Evolutionary conservation across 2,329 filamentous ascomycete species (phyloP).

Genomic region (Scorias spongiosa): DNA sequence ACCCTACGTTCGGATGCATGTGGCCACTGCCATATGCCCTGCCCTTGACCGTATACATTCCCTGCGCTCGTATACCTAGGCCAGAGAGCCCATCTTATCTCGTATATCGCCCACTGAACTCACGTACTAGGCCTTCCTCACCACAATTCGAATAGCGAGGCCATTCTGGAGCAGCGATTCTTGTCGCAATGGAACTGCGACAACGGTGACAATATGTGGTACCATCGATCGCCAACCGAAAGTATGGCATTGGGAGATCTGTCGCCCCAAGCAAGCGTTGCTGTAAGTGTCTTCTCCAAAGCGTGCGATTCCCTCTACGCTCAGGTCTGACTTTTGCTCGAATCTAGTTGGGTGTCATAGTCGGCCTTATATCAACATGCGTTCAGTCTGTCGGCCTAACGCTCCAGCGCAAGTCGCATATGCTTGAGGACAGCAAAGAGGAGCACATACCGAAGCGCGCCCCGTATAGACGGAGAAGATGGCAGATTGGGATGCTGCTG

Average conservation of each 20-base stretch:
- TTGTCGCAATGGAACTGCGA: not conserved
- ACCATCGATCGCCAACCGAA: not conserved
- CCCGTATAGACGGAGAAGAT: constrained; percentile 76
- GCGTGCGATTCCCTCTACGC: not conserved
- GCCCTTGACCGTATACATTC: no score
- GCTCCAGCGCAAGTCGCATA: constrained; percentile 92
- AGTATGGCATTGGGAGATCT: not conserved
- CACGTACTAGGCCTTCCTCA: no score
- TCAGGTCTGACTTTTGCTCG: not conserved
- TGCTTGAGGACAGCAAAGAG: constrained; percentile 89
- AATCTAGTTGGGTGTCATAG: constrained; percentile 59
- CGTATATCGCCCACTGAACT: no score
- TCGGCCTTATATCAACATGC: constrained; percentile 84
- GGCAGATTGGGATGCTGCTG: constrained; percentile 94
- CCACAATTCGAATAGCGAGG: no score
- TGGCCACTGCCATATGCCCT: no score
- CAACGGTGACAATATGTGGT: not conserved
- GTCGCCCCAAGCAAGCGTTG: not conserved
- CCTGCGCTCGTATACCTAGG: no score
- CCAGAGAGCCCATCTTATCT: no score
- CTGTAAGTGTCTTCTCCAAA: not conserved
- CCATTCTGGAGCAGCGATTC: not conserved
- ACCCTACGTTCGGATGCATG: no score
- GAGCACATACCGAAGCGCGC: constrained; percentile 64
- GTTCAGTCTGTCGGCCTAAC: constrained; percentile 91